Evolutionary conservation across 768 basidiomycete species (phyloP).

Genomic region (Podaxis sp.): DNA sequence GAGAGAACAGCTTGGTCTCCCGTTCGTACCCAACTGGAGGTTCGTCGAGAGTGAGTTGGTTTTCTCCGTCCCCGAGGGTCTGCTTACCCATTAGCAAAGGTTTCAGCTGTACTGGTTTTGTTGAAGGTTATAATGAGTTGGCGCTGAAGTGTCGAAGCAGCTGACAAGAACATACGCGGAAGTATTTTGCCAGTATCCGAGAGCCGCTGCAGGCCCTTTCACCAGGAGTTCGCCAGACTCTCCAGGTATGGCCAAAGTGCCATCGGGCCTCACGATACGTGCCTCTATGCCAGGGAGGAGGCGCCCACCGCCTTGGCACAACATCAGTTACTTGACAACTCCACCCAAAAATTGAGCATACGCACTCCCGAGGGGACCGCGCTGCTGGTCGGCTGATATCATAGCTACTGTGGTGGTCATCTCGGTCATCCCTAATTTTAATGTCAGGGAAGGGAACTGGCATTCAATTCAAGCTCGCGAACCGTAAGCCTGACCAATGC

Average conservation of each 20-base stretch:
- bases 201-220: conserved; percentile 36
- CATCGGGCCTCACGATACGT: conserved; percentile 42
- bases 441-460: not conserved
- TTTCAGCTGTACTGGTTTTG: conserved; percentile 46
- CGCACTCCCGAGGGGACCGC: conserved; percentile 35
- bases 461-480: conserved; percentile 4
- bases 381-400: conserved; percentile 35
- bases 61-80: not conserved
- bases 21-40: conserved; percentile 55
- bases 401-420: conserved; percentile 43
- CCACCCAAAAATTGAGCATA: conserved; percentile 13
- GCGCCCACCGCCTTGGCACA: conserved; percentile 30
- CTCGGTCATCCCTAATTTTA: conserved; percentile 25
- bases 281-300: conserved; percentile 41
- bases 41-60: not conserved
- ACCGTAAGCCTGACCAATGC: conserved; percentile 65
- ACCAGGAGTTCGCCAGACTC: conserved; percentile 48
- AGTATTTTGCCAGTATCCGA: conserved; percentile 42
- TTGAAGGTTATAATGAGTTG: not conserved
- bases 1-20: conserved; percentile 56
- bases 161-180: conserved; percentile 41
- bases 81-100: conserved; percentile 54
- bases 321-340: not conserved
- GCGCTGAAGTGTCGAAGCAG: conserved; percentile 13
- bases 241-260: conserved; percentile 33